These are phyloP conservation scores for Myxozyma melibiosi DNA, from an alignment of 805 yeast species.

Conservation along the genomic window DNA sequence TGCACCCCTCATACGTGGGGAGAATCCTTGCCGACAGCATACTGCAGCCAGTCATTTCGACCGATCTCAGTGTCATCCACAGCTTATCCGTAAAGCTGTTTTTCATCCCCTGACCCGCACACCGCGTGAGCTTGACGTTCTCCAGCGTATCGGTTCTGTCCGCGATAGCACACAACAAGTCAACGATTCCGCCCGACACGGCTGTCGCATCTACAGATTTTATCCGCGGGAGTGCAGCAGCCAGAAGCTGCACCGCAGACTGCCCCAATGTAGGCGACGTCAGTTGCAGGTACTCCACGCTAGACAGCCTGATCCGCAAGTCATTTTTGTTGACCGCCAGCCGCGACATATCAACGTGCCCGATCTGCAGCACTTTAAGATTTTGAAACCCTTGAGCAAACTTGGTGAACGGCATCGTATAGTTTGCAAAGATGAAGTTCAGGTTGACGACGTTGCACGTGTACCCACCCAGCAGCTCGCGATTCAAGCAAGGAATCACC, in stretches of 20 bases:
- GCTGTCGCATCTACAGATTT: slow-evolving; percentile 9
- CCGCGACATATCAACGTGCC: slow-evolving; percentile 21
- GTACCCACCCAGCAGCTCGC: neutral
- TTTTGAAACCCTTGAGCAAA: slow-evolving; percentile 25
- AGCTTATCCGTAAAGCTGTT: slow-evolving; percentile 5
- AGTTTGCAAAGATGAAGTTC: slow-evolving; percentile 14
- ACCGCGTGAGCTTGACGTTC: slow-evolving; percentile 12
- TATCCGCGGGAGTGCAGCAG: slow-evolving; percentile 19
- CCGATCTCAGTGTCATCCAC: slow-evolving; percentile 14
- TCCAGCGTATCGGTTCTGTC: slow-evolving; percentile 12
- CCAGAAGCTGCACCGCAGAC: slow-evolving; percentile 15
- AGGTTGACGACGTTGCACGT: slow-evolving; percentile 5
- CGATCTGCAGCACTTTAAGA: slow-evolving; percentile 7
- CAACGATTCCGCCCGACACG: slow-evolving; percentile 20
- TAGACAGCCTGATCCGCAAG: slow-evolving; percentile 5
- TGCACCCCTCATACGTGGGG: slow-evolving; percentile 10
- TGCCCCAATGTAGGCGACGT: slow-evolving; percentile 5
- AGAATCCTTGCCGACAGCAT: slow-evolving; percentile 18
- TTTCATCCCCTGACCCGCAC: slow-evolving; percentile 1
- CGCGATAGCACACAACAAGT: slow-evolving; percentile 13
- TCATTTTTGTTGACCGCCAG: slow-evolving; percentile 2
- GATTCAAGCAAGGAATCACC: slow-evolving; percentile 8
- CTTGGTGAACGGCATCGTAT: slow-evolving; percentile 19
- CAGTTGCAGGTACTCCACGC: slow-evolving; percentile 16
- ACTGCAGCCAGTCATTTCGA: slow-evolving; percentile 17